Conservation (phyloP, 192 early-diverging fungal genomes). For the Podochytrium sp. region DNA sequence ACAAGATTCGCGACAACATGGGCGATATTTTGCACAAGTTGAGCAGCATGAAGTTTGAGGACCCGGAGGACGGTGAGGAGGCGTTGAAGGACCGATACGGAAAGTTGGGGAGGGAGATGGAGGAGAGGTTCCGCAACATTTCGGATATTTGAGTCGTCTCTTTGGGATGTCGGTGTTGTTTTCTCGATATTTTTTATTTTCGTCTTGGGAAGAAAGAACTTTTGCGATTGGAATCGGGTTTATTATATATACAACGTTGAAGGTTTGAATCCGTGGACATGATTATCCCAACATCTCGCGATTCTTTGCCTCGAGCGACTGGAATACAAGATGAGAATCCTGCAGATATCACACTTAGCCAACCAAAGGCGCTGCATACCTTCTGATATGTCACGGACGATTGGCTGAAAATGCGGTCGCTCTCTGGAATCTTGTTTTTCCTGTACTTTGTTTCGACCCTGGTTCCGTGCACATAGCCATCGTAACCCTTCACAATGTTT, state of each 20-base stretch:
- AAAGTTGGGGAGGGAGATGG: constrained; percentile 89
- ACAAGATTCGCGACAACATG: constrained; percentile 91
- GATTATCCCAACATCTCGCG: not conserved
- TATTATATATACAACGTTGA: no score
- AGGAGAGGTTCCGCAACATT: constrained; percentile 30
- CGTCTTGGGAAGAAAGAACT: not conserved
- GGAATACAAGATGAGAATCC: not conserved
- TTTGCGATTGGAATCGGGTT: no score
- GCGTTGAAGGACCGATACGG: constrained; percentile 86
- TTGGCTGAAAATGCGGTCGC: constrained; percentile 18
- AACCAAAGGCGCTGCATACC: no score
- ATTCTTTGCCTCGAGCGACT: not conserved
- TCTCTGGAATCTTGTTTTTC: constrained; percentile 16
- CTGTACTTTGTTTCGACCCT: not conserved
- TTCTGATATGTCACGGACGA: constrained; percentile 18
- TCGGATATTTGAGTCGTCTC: constrained; percentile 4
- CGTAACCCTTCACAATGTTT: constrained; percentile 31
- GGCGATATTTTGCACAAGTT: constrained; percentile 94
- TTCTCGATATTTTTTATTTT: not conserved
- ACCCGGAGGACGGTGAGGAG: constrained; percentile 94
- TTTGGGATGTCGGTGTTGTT: not conserved
- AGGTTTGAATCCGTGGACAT: not conserved
- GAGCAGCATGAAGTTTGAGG: constrained; percentile 99
- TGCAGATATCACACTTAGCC: not conserved
- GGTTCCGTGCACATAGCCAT: constrained; percentile 19